Evolutionary conservation across 345 rosid species (phyloP), one percentile per base, ranked within the genome.

Genomic region (Syzygium aqueum): DNA sequence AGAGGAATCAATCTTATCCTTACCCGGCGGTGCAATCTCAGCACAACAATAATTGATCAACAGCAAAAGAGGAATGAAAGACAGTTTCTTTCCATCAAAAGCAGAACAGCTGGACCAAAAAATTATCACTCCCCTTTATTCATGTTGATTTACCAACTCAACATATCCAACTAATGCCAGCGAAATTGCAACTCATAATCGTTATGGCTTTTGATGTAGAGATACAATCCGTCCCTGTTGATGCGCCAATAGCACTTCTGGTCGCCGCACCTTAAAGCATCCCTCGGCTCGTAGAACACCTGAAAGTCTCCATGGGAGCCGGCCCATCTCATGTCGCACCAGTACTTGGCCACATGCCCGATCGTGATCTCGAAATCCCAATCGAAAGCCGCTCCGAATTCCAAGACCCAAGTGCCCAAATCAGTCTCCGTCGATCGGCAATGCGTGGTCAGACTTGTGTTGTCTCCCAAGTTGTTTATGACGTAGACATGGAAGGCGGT

Each of bases 161-260:
- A 67, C 80, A 19, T 17, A 33, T 33, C 37, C 80, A 4, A 33
- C 49, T 17, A 33, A 84, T 28, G 78, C 87, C 89, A 88, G n/a
- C 53, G 53, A 83, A 19, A 86, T 37, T 83, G 87, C 65, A 80
- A 27, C 86, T 59, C 50, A 43, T 88, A 86, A 80, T 37, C 49
- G 80, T 52, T 51, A 6, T 13, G 6, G 5, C 16, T 43, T 51
- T 59, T 33, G 83, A 82, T 63, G 50, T 80, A 85, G 28, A 88
- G 89, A 52, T 59, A 86, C 46, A 86, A 51, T 21, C 89, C 87
- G 5, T 88, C 86, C 22, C 51, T 27, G 10, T 51, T 25, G 40
- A 82, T 30, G 19, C 43, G 21, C 89, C 86, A 88, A 19, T 56
- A 59, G 86, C 89, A 88, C 27, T n/a, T 25, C n/a, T n/a, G n/a